These are phyloP conservation scores for Allium fistulosum DNA, from an alignment of 106 monocot species.

Conservation along the genomic window DNA sequence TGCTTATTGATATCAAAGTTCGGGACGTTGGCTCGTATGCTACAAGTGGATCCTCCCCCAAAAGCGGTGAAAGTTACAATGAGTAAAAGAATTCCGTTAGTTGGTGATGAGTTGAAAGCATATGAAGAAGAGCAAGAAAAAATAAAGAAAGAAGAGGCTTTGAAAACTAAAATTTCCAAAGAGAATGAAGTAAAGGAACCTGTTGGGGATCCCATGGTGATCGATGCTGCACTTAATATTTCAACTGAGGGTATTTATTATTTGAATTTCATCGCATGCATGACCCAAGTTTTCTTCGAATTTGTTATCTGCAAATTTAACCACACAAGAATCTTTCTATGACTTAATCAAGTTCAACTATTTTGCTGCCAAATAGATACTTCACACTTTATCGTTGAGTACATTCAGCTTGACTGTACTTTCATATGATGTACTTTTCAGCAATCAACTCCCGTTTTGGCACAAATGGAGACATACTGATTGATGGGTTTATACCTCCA, in stretches of 20 bases:
- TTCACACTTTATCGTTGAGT: too few species aligned
- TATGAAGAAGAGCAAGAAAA: conserved; percentile 89
- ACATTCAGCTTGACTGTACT: neutral
- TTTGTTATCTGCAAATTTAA: too few species aligned
- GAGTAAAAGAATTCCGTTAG: conserved; percentile 87
- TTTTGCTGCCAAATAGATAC: neutral
- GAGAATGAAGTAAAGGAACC: conserved; percentile 58
- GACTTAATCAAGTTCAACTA: neutral
- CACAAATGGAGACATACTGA: conserved; percentile 60
- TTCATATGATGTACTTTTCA: conserved; percentile 26
- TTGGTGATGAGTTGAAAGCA: conserved; percentile 86
- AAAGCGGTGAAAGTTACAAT: conserved; percentile 96
- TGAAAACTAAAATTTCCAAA: conserved; percentile 58
- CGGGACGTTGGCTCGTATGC: conserved; percentile 97
- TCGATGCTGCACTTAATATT: conserved; percentile 47
- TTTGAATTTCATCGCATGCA: too few species aligned
- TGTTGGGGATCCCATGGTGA: conserved; percentile 66
- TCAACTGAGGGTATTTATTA: conserved; percentile 41
- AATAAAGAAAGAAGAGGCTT: conserved; percentile 71
- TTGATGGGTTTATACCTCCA: conserved; percentile 91
- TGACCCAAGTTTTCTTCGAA: too few species aligned
- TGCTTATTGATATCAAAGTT: conserved; percentile 41
- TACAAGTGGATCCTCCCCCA: conserved; percentile 97
- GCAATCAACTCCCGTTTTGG: conserved; percentile 29
- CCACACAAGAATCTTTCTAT: neutral